These are phyloP conservation scores for Amaranthus cruentus DNA, from an alignment of 148 eudicot species.

Conservation along the genomic window DNA sequence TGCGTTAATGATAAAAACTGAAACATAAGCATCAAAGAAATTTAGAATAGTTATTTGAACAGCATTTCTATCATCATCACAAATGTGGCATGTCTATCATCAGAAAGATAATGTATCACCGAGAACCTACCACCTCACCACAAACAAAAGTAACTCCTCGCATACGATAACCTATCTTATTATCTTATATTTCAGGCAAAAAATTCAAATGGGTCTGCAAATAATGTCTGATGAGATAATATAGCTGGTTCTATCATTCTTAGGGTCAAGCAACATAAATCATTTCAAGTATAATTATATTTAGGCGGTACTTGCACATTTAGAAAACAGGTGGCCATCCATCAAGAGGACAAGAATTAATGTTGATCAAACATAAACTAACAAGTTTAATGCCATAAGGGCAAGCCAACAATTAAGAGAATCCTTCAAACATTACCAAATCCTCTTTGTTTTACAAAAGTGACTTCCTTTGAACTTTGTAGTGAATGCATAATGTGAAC, in stretches of 20 bases:
- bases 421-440: neutral
- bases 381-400: neutral
- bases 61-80: neutral
- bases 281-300: neutral
- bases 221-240: neutral
- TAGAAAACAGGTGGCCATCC: neutral
- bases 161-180: neutral
- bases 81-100: neutral
- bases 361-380: neutral
- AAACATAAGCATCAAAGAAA: neutral
- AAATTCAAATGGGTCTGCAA: neutral
- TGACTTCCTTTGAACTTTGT: too few species aligned
- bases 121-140: neutral
- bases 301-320: neutral
- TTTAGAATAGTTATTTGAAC: neutral
- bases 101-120: neutral
- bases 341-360: neutral
- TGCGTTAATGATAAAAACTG: neutral
- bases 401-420: neutral
- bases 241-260: neutral
- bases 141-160: neutral
- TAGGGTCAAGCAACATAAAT: neutral
- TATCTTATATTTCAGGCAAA: too few species aligned
- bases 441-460: neutral
- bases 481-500: too few species aligned